Conservation (phyloP, 2,329 filamentous ascomycete genomes). For the Penicillium palitans region DNA sequence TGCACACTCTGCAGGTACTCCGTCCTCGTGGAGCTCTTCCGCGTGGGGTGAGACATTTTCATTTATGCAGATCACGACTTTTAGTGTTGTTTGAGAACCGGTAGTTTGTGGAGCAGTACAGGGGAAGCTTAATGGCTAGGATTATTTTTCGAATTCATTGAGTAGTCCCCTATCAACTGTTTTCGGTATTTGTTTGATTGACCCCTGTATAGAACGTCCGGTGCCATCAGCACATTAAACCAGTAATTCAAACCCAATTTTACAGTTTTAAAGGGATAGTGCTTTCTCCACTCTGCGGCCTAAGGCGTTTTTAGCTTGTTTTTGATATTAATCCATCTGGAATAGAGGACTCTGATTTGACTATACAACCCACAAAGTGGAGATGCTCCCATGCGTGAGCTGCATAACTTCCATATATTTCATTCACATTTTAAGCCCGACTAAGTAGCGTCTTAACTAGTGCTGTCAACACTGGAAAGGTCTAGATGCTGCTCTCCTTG, state of each 20-base stretch:
- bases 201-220: background rate
- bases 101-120: constrained; percentile 18
- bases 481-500: background rate
- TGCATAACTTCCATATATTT: constrained; percentile 2
- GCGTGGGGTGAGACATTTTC: constrained; percentile 11
- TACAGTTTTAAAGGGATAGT: background rate
- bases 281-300: background rate
- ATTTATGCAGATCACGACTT: background rate
- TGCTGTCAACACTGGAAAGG: background rate
- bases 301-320: too few relatives aligned
- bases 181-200: background rate
- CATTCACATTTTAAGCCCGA: background rate
- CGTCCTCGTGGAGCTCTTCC: background rate
- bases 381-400: background rate
- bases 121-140: background rate
- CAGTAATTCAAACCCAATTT: background rate
- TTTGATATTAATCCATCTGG: background rate
- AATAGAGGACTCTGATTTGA: constrained; percentile 1
- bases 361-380: background rate
- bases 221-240: background rate
- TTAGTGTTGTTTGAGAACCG: constrained; percentile 15
- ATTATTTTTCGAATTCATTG: background rate
- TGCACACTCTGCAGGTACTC: background rate
- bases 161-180: too few relatives aligned
- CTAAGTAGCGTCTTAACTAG: background rate